phyloP scores from a whole-genome alignment of 371 early-diverging fungal genomes.

The Massospora cicadina region DNA sequence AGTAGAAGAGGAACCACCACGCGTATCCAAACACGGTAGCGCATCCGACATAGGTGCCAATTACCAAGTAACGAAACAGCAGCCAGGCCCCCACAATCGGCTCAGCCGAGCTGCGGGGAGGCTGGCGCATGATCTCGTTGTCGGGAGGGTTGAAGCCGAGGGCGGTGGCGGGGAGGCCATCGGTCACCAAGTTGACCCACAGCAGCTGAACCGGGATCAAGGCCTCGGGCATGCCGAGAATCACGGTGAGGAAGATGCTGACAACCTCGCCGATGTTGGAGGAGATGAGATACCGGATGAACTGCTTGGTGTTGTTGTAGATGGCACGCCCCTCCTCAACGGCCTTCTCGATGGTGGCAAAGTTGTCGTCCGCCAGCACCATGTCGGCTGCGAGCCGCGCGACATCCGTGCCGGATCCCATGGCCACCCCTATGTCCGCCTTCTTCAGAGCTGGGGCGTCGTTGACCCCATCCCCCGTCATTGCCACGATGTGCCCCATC shows the following conservation, averaged over 20 bases:
- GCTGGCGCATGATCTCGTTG: slow-evolving; percentile 79
- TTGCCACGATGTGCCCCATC: slow-evolving; percentile 80
- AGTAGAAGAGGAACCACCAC: slow-evolving; percentile 94
- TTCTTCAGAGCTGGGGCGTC: slow-evolving; percentile 95
- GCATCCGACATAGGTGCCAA: slow-evolving; percentile 82
- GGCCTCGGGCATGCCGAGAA: slow-evolving; percentile 89
- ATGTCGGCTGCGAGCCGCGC: slow-evolving; percentile 95
- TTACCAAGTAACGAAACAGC: slow-evolving; percentile 80
- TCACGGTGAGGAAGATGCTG: slow-evolving; percentile 76
- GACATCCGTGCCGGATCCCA: slow-evolving; percentile 97
- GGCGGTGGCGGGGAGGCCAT: slow-evolving; percentile 93
- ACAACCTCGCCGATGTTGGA: slow-evolving; percentile 82
- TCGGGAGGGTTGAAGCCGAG: slow-evolving; percentile 95
- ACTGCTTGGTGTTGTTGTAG: slow-evolving; percentile 95
- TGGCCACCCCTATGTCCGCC: slow-evolving; percentile 96
- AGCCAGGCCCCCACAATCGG: slow-evolving; percentile 85
- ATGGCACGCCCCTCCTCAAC: slow-evolving; percentile 94
- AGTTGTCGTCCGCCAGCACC: slow-evolving; percentile 94
- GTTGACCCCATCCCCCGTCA: slow-evolving; percentile 99
- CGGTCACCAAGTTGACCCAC: slow-evolving; percentile 97
- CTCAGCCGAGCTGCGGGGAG: slow-evolving; percentile 71
- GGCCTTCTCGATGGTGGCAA: slow-evolving; percentile 88
- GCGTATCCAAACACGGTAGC: slow-evolving; percentile 93
- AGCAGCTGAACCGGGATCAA: slow-evolving; percentile 92
- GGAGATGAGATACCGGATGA: slow-evolving; percentile 78